A percentile compares a stretch with the other conserved stretches of the same genome.
These are phyloP conservation scores for Stenogyne calaminthoides DNA, from an alignment of 305 asterid species.

Conservation along the genomic window DNA sequence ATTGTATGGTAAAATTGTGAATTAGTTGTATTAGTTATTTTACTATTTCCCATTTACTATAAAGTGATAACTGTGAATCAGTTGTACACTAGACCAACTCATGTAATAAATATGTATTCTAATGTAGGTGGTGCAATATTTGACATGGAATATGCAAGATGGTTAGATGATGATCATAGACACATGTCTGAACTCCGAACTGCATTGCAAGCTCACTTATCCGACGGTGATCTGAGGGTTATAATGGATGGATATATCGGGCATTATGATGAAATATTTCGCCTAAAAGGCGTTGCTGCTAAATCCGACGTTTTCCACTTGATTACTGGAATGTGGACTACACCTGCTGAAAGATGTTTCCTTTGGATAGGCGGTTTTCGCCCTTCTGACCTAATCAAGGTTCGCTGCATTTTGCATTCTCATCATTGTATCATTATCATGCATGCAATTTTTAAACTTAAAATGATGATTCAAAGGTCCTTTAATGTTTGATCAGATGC, in stretches of 20 bases:
- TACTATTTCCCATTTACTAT: no score
- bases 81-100: no score
- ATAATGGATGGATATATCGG: constrained; percentile 71
- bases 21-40: no score
- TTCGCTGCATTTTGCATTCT: constrained; percentile 6
- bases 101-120: not conserved
- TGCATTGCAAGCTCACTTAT: constrained; percentile 75
- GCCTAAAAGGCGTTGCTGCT: constrained; percentile 75
- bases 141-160: constrained; percentile 91
- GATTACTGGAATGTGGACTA: constrained; percentile 89
- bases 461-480: not conserved
- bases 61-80: not conserved
- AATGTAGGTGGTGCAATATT: constrained; percentile 76
- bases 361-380: constrained; percentile 97
- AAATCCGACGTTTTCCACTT: constrained; percentile 86
- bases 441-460: not conserved
- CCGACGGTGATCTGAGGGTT: constrained; percentile 71
- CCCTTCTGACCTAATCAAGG: constrained; percentile 95
- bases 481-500: constrained; percentile 51
- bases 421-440: not conserved
- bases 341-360: constrained; percentile 89
- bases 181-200: constrained; percentile 77
- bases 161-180: constrained; percentile 90
- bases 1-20: no score
- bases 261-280: constrained; percentile 78